phyloP scores from a whole-genome alignment of 306 rosid species.

The Inga leiocalycina region DNA sequence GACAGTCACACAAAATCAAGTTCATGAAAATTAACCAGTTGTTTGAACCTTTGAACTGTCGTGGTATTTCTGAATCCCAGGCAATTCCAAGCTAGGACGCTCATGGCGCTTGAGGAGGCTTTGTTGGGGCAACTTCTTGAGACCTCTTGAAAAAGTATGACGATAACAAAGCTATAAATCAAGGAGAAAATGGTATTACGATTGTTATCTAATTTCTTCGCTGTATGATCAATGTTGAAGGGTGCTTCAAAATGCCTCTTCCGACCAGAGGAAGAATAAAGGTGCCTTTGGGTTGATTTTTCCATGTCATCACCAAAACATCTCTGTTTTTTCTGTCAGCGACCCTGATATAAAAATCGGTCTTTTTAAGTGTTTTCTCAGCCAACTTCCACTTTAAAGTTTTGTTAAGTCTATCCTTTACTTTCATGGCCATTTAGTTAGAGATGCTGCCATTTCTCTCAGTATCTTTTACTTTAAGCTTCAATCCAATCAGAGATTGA shows the following conservation, averaged over 20 bases:
- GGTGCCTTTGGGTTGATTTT: neutral
- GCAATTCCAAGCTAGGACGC: neutral
- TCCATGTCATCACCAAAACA: neutral
- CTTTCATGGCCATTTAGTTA: neutral
- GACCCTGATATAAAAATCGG: neutral
- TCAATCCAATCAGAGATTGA: neutral
- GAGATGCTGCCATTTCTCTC: neutral
- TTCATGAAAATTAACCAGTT: neutral
- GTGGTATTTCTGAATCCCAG: neutral
- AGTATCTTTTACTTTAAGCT: neutral
- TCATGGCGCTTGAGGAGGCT: neutral
- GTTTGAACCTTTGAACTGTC: neutral
- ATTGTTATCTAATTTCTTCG: neutral
- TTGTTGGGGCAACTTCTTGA: neutral
- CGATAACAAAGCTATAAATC: neutral
- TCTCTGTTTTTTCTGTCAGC: neutral
- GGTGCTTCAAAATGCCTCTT: neutral
- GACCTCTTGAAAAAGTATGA: neutral
- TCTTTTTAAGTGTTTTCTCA: too few species aligned
- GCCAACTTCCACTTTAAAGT: neutral
- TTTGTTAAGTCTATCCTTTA: neutral
- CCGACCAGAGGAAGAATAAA: neutral
- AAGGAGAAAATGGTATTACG: neutral
- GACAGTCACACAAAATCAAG: neutral
- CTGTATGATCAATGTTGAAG: neutral